Conservation (phyloP, 2,329 filamentous ascomycete genomes). For the Diaporthe batatas region DNA sequence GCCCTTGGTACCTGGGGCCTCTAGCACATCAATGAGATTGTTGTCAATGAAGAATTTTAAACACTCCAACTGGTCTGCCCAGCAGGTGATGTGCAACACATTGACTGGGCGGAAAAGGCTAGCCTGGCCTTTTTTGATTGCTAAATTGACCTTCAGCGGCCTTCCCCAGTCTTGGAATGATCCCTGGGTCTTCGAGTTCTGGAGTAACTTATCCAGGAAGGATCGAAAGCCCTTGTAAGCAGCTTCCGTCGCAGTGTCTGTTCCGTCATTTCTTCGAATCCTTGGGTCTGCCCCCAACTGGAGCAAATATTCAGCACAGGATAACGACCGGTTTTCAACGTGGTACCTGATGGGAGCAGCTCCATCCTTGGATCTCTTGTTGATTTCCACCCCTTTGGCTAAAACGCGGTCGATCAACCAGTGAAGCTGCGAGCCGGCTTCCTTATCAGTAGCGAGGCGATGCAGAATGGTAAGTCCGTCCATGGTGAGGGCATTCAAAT, state of each 20-base stretch:
- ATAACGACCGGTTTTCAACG: rapidly evolving
- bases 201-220: not conserved
- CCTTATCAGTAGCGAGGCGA: not conserved
- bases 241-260: not conserved
- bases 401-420: not conserved
- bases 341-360: not conserved
- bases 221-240: rapidly evolving
- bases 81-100: not conserved
- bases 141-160: rapidly evolving
- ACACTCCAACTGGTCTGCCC: not conserved
- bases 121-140: not conserved
- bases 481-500: not conserved
- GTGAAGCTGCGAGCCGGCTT: not conserved
- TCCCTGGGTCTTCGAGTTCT: not conserved
- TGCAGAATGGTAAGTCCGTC: not conserved
- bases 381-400: not conserved
- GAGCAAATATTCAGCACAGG: not conserved
- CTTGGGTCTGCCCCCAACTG: not conserved
- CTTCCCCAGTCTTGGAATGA: not conserved
- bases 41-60: not conserved
- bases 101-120: not conserved
- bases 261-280: rapidly evolving
- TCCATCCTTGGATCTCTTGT: not conserved
- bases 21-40: not conserved
- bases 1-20: rapidly evolving